These are phyloP conservation scores for Apophysomyces sp. DNA, from an alignment of 371 early-diverging fungal genomes.

Conservation along the genomic window DNA sequence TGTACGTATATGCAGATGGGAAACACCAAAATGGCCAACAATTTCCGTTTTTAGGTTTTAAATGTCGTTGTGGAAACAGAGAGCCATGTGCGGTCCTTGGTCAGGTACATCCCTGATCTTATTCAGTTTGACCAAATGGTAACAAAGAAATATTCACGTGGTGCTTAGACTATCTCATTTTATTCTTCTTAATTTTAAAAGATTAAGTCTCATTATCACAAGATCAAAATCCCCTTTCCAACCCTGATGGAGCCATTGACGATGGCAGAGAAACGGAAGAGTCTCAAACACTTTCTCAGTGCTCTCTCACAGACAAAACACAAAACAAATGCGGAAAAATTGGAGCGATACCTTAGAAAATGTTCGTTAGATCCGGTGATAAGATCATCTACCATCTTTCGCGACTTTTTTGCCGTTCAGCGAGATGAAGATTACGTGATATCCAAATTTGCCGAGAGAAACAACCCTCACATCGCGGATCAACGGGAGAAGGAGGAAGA, in stretches of 20 bases:
- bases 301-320: constrained; percentile 23
- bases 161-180: not conserved
- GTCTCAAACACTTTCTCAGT: constrained; percentile 28
- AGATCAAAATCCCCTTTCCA: constrained; percentile 46
- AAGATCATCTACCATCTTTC: constrained; percentile 33
- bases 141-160: not conserved
- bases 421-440: constrained; percentile 39
- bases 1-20: not conserved
- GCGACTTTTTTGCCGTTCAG: constrained; percentile 51
- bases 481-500: not conserved
- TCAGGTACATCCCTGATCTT: constrained; percentile 62
- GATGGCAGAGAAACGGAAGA: constrained; percentile 31
- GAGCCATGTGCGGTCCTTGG: constrained; percentile 41
- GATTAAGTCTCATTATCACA: constrained; percentile 43
- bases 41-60: constrained; percentile 33
- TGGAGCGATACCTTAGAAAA: constrained; percentile 40
- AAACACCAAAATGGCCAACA: not conserved
- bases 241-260: constrained; percentile 25
- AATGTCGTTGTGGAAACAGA: constrained; percentile 55
- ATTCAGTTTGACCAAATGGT: constrained; percentile 50
- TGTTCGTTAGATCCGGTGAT: constrained; percentile 34
- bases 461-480: not conserved
- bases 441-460: constrained; percentile 9
- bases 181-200: constrained; percentile 9
- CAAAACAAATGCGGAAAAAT: constrained; percentile 46